phyloP scores from a whole-genome alignment of 768 basidiomycete species.

The Podaxis pistillaris region DNA sequence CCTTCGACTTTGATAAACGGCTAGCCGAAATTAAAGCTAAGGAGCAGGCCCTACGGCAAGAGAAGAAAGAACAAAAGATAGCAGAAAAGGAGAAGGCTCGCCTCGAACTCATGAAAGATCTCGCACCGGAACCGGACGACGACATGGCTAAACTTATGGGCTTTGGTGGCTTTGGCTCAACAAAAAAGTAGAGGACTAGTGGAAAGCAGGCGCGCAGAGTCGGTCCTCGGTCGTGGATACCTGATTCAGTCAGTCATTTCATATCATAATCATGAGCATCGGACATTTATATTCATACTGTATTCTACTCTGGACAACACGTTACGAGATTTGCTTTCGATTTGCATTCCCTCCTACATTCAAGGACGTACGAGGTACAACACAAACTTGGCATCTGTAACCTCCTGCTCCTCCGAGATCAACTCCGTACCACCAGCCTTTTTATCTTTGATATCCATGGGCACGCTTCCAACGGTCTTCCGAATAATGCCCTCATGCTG shows the following conservation, averaged over 20 bases:
- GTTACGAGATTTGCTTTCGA: slow-evolving; percentile 22
- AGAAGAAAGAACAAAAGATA: slow-evolving; percentile 79
- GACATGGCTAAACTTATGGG: slow-evolving; percentile 88
- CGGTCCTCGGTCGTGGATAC: not conserved
- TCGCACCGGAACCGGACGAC: slow-evolving; percentile 44
- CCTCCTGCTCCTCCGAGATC: slow-evolving; percentile 85
- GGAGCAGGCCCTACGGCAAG: slow-evolving; percentile 63
- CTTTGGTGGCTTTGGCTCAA: slow-evolving; percentile 84
- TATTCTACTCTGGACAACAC: slow-evolving; percentile 21
- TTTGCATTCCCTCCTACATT: slow-evolving; percentile 17
- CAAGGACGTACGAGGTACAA: slow-evolving; percentile 63
- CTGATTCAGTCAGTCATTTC: slow-evolving; percentile 1
- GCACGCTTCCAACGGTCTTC: slow-evolving; percentile 73
- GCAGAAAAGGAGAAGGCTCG: slow-evolving; percentile 73
- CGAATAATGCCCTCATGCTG: slow-evolving; percentile 68
- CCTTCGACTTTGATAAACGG: slow-evolving; percentile 93
- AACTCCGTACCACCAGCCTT: slow-evolving; percentile 50
- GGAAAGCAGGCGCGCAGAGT: no score
- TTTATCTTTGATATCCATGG: slow-evolving; percentile 55
- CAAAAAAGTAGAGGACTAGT: slow-evolving; percentile 59
- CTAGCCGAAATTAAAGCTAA: slow-evolving; percentile 77
- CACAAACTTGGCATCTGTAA: slow-evolving; percentile 75
- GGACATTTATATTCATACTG: slow-evolving; percentile 24
- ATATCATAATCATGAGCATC: slow-evolving; percentile 3
- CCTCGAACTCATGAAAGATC: slow-evolving; percentile 56